These are phyloP conservation scores for Medicago ruthenica DNA, from an alignment of 306 rosid species.

Conservation along the genomic window DNA sequence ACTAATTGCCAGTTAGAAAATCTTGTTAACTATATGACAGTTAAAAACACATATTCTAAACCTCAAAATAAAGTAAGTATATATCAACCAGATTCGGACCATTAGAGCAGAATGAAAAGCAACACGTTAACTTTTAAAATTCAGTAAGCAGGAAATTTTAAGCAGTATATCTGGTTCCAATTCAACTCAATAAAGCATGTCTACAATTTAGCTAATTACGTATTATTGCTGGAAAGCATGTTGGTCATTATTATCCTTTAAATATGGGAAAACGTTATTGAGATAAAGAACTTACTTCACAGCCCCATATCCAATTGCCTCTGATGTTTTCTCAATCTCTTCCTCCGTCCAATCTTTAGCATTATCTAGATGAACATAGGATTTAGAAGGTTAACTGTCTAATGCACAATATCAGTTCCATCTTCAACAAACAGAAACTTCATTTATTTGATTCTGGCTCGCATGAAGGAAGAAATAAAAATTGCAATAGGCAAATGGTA, in stretches of 20 bases:
- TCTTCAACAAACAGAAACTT: neutral
- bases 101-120: slow-evolving; percentile 3
- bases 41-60: neutral
- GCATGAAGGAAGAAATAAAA: neutral
- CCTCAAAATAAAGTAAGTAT: neutral
- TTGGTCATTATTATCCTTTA: neutral
- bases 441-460: neutral
- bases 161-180: neutral
- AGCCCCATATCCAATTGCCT: slow-evolving; percentile 71
- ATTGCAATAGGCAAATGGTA: slow-evolving; percentile 23
- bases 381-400: slow-evolving; percentile 20
- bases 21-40: neutral
- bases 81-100: slow-evolving; percentile 11
- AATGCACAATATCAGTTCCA: neutral
- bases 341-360: slow-evolving; percentile 57
- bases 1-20: too few relatives aligned
- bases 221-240: neutral
- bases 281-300: slow-evolving; percentile 46
- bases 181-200: neutral
- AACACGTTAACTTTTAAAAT: neutral
- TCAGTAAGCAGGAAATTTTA: neutral
- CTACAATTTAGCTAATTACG: neutral
- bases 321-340: slow-evolving; percentile 76
- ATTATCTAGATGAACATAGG: neutral
- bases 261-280: neutral